phyloP scores from a whole-genome alignment of 352 stramenopile genomes.

The Phytopythium kandeliae region DNA sequence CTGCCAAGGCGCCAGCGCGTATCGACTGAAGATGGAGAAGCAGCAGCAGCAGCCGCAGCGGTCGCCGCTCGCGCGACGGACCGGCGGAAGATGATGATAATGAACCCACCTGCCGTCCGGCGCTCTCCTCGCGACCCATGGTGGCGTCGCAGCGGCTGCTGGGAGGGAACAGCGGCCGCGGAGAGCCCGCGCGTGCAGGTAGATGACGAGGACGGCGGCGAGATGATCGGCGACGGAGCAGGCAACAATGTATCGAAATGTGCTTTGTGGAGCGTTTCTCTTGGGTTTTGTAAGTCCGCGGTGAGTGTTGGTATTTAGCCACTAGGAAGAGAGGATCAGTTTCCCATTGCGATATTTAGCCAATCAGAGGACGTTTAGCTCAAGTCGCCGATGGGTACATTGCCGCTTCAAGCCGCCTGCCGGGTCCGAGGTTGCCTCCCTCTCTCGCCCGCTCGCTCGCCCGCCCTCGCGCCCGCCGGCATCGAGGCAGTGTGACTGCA shows the following conservation, averaged over 20 bases:
- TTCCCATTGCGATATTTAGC: no score
- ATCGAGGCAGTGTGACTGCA: no score
- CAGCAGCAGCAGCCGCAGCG: neutral
- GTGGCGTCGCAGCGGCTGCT: neutral
- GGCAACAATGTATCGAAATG: constrained; percentile 5
- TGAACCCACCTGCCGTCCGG: constrained; percentile 5
- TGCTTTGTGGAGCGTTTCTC: constrained; percentile 3
- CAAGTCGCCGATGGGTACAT: no score
- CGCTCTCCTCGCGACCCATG: neutral
- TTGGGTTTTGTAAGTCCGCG: no score
- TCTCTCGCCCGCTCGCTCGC: no score
- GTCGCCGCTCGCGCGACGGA: neutral
- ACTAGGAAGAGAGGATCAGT: no score
- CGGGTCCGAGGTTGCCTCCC: no score
- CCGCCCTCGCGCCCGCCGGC: no score
- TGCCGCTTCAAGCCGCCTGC: no score
- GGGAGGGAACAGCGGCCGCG: constrained; percentile 2
- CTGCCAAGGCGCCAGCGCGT: neutral
- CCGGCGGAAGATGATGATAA: constrained; percentile 4
- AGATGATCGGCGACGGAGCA: neutral
- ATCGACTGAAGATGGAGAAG: neutral
- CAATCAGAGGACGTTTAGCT: no score
- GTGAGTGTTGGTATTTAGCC: no score
- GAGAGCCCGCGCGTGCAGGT: neutral
- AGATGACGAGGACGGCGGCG: neutral